Conservation (phyloP, 2,329 filamentous ascomycete genomes). For the Pseudocercospora musae region DNA sequence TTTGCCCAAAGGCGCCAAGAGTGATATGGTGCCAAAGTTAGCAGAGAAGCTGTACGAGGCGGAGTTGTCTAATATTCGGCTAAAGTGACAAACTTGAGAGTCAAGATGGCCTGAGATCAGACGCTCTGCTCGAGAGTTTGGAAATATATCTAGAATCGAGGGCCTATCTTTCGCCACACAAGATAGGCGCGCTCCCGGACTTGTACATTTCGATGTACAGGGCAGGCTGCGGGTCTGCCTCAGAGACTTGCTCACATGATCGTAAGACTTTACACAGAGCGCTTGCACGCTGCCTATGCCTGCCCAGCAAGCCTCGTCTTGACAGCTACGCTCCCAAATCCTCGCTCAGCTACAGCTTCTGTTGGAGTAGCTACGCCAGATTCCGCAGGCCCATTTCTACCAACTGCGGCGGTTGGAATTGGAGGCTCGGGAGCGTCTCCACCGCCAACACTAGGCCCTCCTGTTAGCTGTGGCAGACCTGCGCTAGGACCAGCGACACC, state of each 20-base stretch:
- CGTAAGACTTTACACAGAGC: background rate
- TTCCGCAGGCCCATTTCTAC: background rate
- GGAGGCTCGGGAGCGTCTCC: background rate
- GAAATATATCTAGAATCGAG: background rate
- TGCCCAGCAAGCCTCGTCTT: background rate
- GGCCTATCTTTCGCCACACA: background rate
- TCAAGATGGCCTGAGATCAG: background rate
- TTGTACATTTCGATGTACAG: too few species aligned
- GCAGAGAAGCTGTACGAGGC: background rate
- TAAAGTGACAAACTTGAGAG: background rate
- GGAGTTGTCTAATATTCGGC: background rate
- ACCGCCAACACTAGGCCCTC: background rate
- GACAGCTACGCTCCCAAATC: background rate
- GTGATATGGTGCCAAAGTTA: background rate
- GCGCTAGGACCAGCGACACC: background rate
- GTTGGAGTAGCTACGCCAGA: background rate
- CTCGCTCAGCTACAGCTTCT: background rate
- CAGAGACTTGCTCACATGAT: background rate
- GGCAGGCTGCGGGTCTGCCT: too few species aligned
- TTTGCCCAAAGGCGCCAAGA: background rate
- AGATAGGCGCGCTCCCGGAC: background rate
- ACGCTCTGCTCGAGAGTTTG: background rate
- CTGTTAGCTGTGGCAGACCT: background rate
- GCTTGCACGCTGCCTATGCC: background rate
- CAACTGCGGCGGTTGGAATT: background rate